Base-by-base conservation (phyloP, 176 grass and related monocot species). In the Rhynchospora breviuscula region DNA sequence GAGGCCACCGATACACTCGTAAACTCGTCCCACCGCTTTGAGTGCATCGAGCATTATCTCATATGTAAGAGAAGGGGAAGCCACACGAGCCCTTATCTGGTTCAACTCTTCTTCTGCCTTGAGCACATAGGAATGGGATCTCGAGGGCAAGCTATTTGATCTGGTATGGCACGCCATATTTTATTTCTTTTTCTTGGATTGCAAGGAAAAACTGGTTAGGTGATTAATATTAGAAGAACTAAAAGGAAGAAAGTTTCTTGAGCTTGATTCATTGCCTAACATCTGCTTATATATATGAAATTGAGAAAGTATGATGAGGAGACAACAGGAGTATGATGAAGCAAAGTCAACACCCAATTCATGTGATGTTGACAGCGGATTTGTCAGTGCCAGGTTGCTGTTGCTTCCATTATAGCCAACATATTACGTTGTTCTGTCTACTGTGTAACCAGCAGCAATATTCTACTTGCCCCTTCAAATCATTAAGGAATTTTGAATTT, bases 101-200 rank as follows among this genome's bases (percentile, higher is more conserved):
- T 18, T 52, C 15, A 89, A 31, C 33, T 85, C 78, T 12, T 85
- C 83, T 67, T 89, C 87, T 5, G 73, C 83, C 51, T 81, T 89
- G 45, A 89, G 65, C 3, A 77, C 44, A 45, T 76, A 44, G 5
- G 87, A 63, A 53, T 85, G 78, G 4, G 83, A 56, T 5, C 4
- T 58, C 7, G 83, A 5, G 0, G 87, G 87, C 87, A 89, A 57
- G 78, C 87, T 89, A 63, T 63, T 76, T 15, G 87, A 89, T 64
- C 77, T 83, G 14, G 80, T 3, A 31, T 78, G 83, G 56, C 22
- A 66, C 22, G 83, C 63, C 79, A 77, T 83, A 25, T 85, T 70
- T 8, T 45, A 48, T 10, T 88, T 61, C 1, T 21, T 7, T 48
- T 72, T 47, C 3, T 33, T 23, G 14, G 29, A 64, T 17, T 40